Conservation (phyloP, 148 eudicot species). For the Fallopia convolvulus region DNA sequence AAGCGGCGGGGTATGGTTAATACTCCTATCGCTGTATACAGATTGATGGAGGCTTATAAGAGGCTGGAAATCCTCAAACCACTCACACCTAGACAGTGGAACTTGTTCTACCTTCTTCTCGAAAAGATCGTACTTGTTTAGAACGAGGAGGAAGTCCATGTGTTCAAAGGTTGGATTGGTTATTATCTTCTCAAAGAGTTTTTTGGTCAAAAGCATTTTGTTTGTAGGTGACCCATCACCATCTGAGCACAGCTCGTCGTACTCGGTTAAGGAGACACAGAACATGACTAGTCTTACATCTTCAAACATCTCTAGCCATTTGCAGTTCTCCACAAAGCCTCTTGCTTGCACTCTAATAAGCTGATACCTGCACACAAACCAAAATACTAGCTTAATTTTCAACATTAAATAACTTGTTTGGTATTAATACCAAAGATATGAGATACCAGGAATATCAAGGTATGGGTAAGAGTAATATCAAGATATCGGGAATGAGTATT, state of each 20-base stretch:
- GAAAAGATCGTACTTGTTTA: constrained; percentile 71
- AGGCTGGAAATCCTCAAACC: constrained; percentile 92
- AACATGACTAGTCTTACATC: constrained; percentile 81
- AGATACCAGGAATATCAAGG: not conserved
- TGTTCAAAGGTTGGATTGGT: constrained; percentile 81
- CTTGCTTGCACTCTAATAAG: constrained; percentile 86
- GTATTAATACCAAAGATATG: not conserved
- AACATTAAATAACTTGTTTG: not conserved
- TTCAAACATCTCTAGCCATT: constrained; percentile 95
- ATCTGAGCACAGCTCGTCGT: constrained; percentile 49
- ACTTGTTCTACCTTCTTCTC: constrained; percentile 76
- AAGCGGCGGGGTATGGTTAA: constrained; percentile 55
- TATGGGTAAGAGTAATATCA: not conserved
- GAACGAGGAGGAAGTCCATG: constrained; percentile 69
- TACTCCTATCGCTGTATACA: constrained; percentile 40
- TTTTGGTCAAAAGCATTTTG: constrained; percentile 72
- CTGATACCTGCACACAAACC: constrained; percentile 50
- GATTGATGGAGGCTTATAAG: constrained; percentile 47
- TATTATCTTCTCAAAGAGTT: constrained; percentile 71
- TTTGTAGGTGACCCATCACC: constrained; percentile 40
- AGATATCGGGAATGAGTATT: not conserved
- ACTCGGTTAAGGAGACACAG: constrained; percentile 69
- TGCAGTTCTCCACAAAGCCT: constrained; percentile 78
- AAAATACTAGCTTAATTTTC: not conserved
- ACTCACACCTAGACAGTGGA: constrained; percentile 68